phyloP scores from a whole-genome alignment of 768 basidiomycete species.

The Mycena albidolilacea region DNA sequence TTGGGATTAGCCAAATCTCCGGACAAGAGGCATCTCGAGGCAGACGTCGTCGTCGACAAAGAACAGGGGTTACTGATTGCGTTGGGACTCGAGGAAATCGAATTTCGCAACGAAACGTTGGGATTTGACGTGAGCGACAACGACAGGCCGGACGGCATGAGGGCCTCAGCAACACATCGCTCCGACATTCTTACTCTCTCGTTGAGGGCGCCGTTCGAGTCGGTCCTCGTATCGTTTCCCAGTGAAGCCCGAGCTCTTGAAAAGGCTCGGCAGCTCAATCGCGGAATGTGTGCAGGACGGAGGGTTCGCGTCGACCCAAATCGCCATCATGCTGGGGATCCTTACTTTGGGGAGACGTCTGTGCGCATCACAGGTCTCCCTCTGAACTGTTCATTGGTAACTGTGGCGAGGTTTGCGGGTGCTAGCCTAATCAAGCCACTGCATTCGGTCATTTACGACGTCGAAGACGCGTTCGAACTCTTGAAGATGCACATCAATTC shows the following conservation, averaged over 20 bases:
- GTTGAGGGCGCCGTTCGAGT: slow-evolving; percentile 9
- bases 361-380: slow-evolving; percentile 12
- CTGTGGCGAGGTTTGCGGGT: slow-evolving; percentile 9
- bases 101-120: slow-evolving; percentile 12
- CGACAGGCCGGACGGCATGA: slow-evolving; percentile 11
- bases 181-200: slow-evolving; percentile 12
- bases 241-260: slow-evolving; percentile 2
- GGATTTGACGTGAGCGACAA: slow-evolving; percentile 5
- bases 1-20: slow-evolving; percentile 14
- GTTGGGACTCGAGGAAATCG: not conserved
- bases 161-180: not conserved
- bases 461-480: slow-evolving; percentile 1
- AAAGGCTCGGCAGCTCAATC: slow-evolving; percentile 8
- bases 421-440: slow-evolving; percentile 1
- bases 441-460: slow-evolving; percentile 9
- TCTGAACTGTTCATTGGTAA: slow-evolving; percentile 8
- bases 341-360: slow-evolving; percentile 8
- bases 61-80: not conserved
- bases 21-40: slow-evolving; percentile 9
- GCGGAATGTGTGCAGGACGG: slow-evolving; percentile 7
- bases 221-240: slow-evolving; percentile 11
- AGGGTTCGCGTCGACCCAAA: slow-evolving; percentile 8
- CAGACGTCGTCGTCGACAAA: slow-evolving; percentile 11
- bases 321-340: slow-evolving; percentile 6
- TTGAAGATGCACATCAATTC: not conserved